A percentile compares a stretch with the other conserved stretches of the same genome.
phyloP scores from a whole-genome alignment of 805 yeast genomes.

The Ogataea thermomethanolica region DNA sequence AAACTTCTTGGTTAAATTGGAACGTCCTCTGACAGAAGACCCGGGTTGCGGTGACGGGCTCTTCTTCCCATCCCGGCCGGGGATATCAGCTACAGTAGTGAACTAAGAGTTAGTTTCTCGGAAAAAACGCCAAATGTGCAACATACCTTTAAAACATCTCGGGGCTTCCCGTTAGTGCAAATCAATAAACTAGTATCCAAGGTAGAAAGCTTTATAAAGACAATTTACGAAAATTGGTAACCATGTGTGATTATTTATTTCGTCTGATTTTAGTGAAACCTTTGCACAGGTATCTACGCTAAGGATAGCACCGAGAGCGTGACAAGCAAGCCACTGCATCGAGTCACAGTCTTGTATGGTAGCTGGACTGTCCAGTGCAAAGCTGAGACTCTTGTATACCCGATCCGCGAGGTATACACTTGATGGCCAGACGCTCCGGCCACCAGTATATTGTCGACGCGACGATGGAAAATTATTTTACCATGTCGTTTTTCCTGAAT shows the following conservation, averaged over 20 bases:
- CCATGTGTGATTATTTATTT: neutral
- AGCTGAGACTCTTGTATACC: too few species aligned
- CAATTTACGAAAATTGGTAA: neutral
- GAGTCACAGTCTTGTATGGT: neutral
- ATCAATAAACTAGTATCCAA: neutral
- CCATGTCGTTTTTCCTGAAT: conserved; percentile 65
- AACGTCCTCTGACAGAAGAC: conserved; percentile 2
- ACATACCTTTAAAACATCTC: conserved; percentile 26
- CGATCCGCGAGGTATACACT: neutral
- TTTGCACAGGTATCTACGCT: too few species aligned
- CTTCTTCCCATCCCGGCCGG: conserved; percentile 9
- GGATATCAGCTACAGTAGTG: conserved; percentile 16
- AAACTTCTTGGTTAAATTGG: conserved; percentile 15
- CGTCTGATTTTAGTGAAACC: too few species aligned
- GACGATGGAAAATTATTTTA: conserved; percentile 8
- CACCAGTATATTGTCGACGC: neutral
- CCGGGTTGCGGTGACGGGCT: conserved; percentile 9
- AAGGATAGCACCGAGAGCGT: too few species aligned
- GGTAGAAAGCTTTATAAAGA: neutral
- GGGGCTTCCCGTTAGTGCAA: conserved; percentile 2
- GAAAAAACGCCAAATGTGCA: neutral
- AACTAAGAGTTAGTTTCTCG: conserved; percentile 10
- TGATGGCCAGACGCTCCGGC: neutral
- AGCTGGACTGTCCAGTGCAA: too few species aligned
- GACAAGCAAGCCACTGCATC: neutral